These are phyloP conservation scores for Saturnispora halmiae DNA, from an alignment of 805 yeast species.

Conservation along the genomic window DNA sequence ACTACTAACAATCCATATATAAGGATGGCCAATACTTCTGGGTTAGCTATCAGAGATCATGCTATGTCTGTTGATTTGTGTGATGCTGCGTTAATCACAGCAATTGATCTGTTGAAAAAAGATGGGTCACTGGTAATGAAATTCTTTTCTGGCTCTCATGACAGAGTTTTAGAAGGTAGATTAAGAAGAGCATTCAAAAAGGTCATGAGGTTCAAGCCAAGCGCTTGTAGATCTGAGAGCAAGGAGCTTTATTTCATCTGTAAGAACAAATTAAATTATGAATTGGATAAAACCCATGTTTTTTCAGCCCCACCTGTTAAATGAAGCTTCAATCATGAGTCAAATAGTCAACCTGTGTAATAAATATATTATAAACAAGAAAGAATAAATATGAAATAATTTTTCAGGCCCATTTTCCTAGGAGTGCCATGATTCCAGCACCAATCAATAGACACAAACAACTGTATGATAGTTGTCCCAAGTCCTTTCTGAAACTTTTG, in stretches of 20 bases:
- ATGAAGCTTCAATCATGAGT: not conserved
- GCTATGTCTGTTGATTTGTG: slow-evolving; percentile 81
- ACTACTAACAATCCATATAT: slow-evolving; percentile 69
- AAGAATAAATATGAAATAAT: not conserved
- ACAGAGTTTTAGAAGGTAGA: slow-evolving; percentile 48
- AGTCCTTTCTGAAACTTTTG: slow-evolving; percentile 46
- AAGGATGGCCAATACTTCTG: slow-evolving; percentile 93
- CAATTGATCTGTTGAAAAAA: slow-evolving; percentile 58
- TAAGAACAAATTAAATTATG: slow-evolving; percentile 34
- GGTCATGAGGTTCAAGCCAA: slow-evolving; percentile 70
- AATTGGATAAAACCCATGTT: slow-evolving; percentile 36
- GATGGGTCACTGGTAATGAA: slow-evolving; percentile 77
- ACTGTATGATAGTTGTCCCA: slow-evolving; percentile 39
- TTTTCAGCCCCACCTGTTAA: slow-evolving; percentile 23
- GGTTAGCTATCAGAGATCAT: slow-evolving; percentile 75
- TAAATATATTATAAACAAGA: not conserved
- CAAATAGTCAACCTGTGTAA: too few species aligned
- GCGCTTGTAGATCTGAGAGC: slow-evolving; percentile 69
- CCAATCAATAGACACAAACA: slow-evolving; percentile 44
- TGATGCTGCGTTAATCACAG: slow-evolving; percentile 78
- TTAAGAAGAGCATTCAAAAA: slow-evolving; percentile 48
- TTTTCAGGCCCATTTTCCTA: slow-evolving; percentile 61
- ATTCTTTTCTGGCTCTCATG: slow-evolving; percentile 78
- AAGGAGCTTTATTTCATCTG: slow-evolving; percentile 79
- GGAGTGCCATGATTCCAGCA: slow-evolving; percentile 61